These are phyloP conservation scores for Escovopsis sp. DNA, from an alignment of 2,329 filamentous ascomycete genomes.

Conservation along the genomic window DNA sequence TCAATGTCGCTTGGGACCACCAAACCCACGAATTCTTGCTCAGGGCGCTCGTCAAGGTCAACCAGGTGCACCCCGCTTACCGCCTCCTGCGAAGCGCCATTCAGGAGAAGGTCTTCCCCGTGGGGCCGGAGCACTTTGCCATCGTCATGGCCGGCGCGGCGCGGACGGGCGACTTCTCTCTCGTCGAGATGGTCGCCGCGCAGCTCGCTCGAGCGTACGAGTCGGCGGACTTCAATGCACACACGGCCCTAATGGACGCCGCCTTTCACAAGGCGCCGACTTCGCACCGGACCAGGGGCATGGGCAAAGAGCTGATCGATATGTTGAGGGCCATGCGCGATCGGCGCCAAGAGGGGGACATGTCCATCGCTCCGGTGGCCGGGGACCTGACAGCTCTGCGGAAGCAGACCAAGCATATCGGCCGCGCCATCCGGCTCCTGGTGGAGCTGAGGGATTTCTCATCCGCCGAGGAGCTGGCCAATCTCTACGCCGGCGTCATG, in stretches of 20 bases:
- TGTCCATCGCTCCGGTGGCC: neutral
- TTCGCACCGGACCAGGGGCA: slow-evolving; percentile 10
- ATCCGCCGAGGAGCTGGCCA: slow-evolving; percentile 42
- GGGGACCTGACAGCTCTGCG: slow-evolving; percentile 11
- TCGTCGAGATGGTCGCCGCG: slow-evolving; percentile 26
- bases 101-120: slow-evolving; percentile 28
- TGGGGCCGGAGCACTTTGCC: slow-evolving; percentile 34
- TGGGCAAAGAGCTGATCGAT: slow-evolving; percentile 16
- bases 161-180: slow-evolving; percentile 26
- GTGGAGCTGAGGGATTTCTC: slow-evolving; percentile 28
- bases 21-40: slow-evolving; percentile 37
- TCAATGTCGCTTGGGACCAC: slow-evolving; percentile 31
- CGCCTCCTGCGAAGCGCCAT: slow-evolving; percentile 30
- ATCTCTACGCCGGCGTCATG: slow-evolving; percentile 33
- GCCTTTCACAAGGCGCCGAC: slow-evolving; percentile 14
- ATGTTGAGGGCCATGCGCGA: slow-evolving; percentile 13
- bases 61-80: slow-evolving; percentile 35
- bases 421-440: slow-evolving; percentile 20
- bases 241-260: slow-evolving; percentile 29
- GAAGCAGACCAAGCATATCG: slow-evolving; percentile 16
- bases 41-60: slow-evolving; percentile 31
- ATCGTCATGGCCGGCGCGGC: slow-evolving; percentile 39
- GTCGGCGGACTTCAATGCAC: slow-evolving; percentile 26
- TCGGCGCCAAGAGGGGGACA: neutral
- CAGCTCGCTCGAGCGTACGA: slow-evolving; percentile 29